These are phyloP conservation scores for Fusarium sp. DNA, from an alignment of 2,329 filamentous ascomycete species.

Conservation along the genomic window DNA sequence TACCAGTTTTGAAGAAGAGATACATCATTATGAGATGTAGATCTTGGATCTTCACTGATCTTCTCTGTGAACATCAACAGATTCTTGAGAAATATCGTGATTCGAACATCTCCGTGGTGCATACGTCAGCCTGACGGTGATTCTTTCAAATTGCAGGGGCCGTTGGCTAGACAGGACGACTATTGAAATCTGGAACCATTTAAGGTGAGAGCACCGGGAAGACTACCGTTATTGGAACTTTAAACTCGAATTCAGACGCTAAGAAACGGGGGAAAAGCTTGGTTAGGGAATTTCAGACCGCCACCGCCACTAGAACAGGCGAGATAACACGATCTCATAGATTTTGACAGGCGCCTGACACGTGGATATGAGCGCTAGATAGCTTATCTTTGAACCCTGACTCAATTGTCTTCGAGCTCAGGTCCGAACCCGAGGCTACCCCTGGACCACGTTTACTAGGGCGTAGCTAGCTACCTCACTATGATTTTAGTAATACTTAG, in stretches of 20 bases:
- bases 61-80: neutral
- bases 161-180: neutral
- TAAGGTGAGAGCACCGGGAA: neutral
- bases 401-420: neutral
- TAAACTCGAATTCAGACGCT: neutral
- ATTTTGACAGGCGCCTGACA: constrained; percentile 6
- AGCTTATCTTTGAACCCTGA: neutral
- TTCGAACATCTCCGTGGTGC: neutral
- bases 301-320: neutral
- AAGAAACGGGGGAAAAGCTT: neutral
- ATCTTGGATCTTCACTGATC: neutral
- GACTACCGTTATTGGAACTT: neutral
- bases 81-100: neutral
- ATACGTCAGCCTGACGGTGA: neutral
- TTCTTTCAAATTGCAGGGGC: neutral
- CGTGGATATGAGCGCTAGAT: neutral
- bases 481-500: neutral
- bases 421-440: neutral
- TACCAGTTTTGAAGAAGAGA: neutral
- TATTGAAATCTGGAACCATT: neutral
- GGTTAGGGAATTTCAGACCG: neutral
- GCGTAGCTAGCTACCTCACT: neutral
- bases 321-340: neutral
- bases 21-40: neutral
- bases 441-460: neutral